Evolutionary conservation across 2,329 filamentous ascomycete species (phyloP).

Genomic region (Polychaeton citri): DNA sequence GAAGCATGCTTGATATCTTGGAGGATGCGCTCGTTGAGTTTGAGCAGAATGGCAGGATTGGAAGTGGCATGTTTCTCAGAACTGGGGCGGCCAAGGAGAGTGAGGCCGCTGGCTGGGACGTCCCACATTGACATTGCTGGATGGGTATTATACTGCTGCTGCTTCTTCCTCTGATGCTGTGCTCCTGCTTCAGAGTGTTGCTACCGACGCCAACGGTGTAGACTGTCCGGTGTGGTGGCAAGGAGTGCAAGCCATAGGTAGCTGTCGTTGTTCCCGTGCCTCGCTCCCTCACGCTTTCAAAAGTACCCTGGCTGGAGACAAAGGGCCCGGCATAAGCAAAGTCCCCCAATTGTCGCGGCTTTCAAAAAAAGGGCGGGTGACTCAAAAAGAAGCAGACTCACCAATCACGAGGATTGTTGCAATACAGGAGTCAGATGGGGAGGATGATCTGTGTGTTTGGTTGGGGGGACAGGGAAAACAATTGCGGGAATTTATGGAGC

Average conservation of each 20-base stretch:
- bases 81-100: background rate
- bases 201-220: background rate
- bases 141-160: background rate
- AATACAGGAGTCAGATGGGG: too few relatives aligned
- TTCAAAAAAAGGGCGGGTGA: too few relatives aligned
- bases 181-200: background rate
- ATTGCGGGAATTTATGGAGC: background rate
- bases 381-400: too few relatives aligned
- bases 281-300: too few relatives aligned
- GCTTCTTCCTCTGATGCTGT: background rate
- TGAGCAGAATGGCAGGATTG: conserved; percentile 16
- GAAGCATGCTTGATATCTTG: conserved; percentile 21
- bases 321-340: too few relatives aligned
- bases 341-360: too few relatives aligned
- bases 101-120: background rate
- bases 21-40: conserved; percentile 17
- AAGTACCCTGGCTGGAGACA: too few relatives aligned
- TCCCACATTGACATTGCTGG: background rate
- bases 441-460: too few relatives aligned
- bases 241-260: too few relatives aligned
- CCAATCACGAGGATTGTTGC: too few relatives aligned
- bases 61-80: background rate
- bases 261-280: too few relatives aligned
- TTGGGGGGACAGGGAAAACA: background rate
- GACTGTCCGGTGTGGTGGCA: too few relatives aligned